Conservation (phyloP, 441 rosid species). For the Erysimum cheiri region DNA sequence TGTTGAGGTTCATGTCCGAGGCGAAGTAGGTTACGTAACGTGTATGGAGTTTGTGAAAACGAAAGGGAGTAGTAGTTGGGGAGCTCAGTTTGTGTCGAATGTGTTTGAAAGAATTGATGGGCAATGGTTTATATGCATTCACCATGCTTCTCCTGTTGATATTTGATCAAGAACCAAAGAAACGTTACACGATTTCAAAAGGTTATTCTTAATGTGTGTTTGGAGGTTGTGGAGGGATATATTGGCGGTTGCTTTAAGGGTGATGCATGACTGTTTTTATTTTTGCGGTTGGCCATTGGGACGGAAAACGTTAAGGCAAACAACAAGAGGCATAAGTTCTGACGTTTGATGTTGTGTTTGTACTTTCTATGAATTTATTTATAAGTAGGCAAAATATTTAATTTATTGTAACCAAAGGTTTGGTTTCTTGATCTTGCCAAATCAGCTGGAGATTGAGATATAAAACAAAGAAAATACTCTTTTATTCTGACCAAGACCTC, state of each 20-base stretch:
- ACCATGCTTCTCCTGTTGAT: constrained; percentile 89
- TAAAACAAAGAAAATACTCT: background rate
- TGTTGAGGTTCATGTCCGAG: constrained; percentile 68
- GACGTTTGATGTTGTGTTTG: constrained; percentile 10
- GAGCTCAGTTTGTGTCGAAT: constrained; percentile 86
- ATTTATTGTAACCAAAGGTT: constrained; percentile 12
- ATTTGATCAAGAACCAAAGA: constrained; percentile 48
- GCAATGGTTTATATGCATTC: constrained; percentile 78
- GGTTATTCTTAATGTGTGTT: background rate
- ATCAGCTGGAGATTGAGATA: constrained; percentile 1
- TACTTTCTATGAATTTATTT: background rate
- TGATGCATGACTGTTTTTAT: constrained; percentile 10
- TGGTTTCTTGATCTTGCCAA: background rate
- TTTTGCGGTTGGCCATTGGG: background rate
- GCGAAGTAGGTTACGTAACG: constrained; percentile 74
- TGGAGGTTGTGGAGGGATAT: background rate
- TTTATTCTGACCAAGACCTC: constrained; percentile 16
- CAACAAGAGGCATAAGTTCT: constrained; percentile 1
- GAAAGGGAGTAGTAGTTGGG: constrained; percentile 88
- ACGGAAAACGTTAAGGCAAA: background rate
- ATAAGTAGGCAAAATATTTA: no score
- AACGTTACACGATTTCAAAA: background rate
- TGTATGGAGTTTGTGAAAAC: constrained; percentile 85
- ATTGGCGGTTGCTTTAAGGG: constrained; percentile 4
- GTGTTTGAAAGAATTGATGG: constrained; percentile 82